Base-by-base conservation (phyloP, 768 basidiomycete genomes). In the Lepiota subincarnata region DNA sequence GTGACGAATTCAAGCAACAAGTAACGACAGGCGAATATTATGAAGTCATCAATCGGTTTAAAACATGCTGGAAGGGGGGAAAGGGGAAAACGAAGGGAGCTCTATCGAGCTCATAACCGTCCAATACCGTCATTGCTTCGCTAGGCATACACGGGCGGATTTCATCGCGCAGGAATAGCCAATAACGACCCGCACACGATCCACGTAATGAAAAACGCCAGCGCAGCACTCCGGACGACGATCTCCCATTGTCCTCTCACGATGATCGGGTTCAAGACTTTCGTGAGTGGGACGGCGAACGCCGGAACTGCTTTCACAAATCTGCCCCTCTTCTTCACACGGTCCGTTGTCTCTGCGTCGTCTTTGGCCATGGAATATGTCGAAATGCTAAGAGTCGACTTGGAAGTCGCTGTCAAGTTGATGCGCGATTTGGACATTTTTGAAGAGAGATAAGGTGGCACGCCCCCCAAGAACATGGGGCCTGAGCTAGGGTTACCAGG, bases 171-270 rank as follows among this genome's bases (percentile, higher is more conserved):
- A 18, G 76, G 77, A 28, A 77, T 57, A 2, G 76, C 77, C 55
- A 82, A 56, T 42, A 80, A 57, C 37, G 58, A 55, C 0, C 73
- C 78, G 6, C 79, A 58, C 11, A 78, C 48, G 7, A 68, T 43
- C 71, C 73, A 77, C 47, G 68, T 68, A 39, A 77, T 50, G 12
- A 84, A 22, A 19, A 80, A 68, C 0, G 80, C 81, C 8, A 82
- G 59, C 0, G 71, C 24, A 40, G 72, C 74, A 2, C 84, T 84
- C 35, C 86, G 73, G 22, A 87, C 70, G 26, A 91, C 86, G 24
- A 92, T 85, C 67, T 91, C 88, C 90, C 89, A 92, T 60, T 92
- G 90, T 2, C 82, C 87, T n/a, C 90, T 77, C 48, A 80, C 76
- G 47, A 91, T 81, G 52, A 85, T 74, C 13, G 87, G 83, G 55